Evolutionary conservation across 352 stramenopile species (phyloP), one percentile per base, ranked within the genome.

Genomic region (Phytopythium cucurbitacearum): DNA sequence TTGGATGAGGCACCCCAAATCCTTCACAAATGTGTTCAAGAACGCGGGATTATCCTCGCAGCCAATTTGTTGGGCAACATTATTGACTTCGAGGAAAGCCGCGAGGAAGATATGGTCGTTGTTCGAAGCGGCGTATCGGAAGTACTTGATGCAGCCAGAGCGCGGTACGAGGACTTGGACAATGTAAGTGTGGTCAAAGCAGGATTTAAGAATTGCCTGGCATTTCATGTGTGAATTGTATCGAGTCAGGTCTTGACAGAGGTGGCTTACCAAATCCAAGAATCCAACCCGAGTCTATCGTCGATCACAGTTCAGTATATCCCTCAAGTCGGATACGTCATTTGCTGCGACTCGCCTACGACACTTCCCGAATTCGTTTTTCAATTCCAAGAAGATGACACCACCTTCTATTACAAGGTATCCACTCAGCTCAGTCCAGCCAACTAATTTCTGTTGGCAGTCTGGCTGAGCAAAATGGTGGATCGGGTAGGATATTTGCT

Each of bases 381-480:
- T 52, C 85, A 95, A 62, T 95, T 93, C 54, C 82, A 93, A 77
- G 83, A 93, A 73, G 83, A 92, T 43, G 81, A 91, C 16, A 72
- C 73, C 2, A 91, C 82, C 2, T 91, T 92, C 56, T 93, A 91
- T 50, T 95, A 91, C 72, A 95, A 95, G 68, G 85, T 93, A 51
- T 7, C 34, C 3, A 2, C 5, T 16, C 5, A n/a, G 34, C 13
- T 6, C 13, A 11, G 4, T 8, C 21, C 8, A 39, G 32, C 0
- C n/a, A 10, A 2, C 7, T 42, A 16, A 2, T 35, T 39, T 5
- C 5, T 4, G 3, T 15, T 7, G 21, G 0, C 10, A 3, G 5
- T 44, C 11, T 53, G 4, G 51, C 41, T 32, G 35, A 56, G 7
- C 37, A 40, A 16, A 3, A 43, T 37, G 15, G 9, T 11, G 7